phyloP scores from a whole-genome alignment of 129 eudicot species.

The Tanacetum coccineum region DNA sequence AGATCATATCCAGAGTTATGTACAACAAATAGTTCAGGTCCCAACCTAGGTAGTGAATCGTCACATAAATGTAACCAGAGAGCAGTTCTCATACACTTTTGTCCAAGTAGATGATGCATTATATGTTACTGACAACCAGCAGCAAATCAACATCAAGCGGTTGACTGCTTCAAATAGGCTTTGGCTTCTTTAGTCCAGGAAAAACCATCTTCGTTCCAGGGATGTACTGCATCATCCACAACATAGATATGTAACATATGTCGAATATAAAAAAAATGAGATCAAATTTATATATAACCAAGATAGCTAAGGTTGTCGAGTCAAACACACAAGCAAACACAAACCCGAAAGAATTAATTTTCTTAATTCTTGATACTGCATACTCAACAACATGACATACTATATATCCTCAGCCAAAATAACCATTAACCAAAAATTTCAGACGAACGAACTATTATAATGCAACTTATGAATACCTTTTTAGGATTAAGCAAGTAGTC shows the following conservation, averaged over 20 bases:
- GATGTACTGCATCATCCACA: constrained; percentile 46
- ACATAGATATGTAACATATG: not conserved
- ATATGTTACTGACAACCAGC: not conserved
- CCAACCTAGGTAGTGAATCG: not conserved
- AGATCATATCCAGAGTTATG: not conserved
- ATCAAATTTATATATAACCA: not conserved
- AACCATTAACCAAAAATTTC: not conserved
- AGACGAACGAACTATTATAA: not conserved
- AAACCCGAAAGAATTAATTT: no score
- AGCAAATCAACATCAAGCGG: constrained; percentile 31
- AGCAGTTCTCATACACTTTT: not conserved
- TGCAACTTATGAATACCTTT: constrained; percentile 43
- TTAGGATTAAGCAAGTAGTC: constrained; percentile 89
- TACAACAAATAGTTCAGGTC: not conserved
- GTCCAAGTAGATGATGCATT: not conserved
- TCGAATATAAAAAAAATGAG: not conserved
- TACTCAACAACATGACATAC: no score
- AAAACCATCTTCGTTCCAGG: constrained; percentile 86
- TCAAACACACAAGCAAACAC: no score
- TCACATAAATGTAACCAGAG: not conserved
- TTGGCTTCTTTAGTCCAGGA: constrained; percentile 82
- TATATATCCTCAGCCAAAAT: no score
- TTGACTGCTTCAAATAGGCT: constrained; percentile 71
- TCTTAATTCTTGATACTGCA: no score
- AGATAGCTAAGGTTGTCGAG: no score